phyloP scores from a whole-genome alignment of 176 grass and related monocot genomes.

The Musa acuminata region DNA sequence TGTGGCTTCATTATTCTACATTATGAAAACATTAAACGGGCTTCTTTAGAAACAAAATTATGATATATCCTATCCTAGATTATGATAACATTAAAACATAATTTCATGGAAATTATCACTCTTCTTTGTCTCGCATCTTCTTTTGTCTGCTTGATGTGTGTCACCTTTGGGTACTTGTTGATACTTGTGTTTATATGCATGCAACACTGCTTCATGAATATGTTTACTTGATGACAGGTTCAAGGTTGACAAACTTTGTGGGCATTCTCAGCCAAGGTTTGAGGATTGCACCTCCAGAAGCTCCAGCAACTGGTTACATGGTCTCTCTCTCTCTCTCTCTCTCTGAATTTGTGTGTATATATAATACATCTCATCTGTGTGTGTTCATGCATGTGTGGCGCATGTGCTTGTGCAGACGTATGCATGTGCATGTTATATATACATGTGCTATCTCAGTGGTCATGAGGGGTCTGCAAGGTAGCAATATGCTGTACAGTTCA shows the following conservation, averaged over 20 bases:
- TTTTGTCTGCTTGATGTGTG: neutral
- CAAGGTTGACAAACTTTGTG: constrained; percentile 90
- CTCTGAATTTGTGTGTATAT: neutral
- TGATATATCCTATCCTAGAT: neutral
- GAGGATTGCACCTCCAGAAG: constrained; percentile 92
- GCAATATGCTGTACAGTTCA: too few relatives aligned
- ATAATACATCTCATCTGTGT: too few relatives aligned
- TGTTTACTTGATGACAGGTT: constrained; percentile 43
- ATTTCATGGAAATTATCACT: neutral
- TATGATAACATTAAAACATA: neutral
- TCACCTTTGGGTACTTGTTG: neutral
- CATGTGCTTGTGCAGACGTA: neutral
- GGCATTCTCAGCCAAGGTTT: constrained; percentile 96
- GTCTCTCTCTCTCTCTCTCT: constrained; percentile 31
- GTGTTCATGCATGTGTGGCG: neutral
- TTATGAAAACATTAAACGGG: too few relatives aligned
- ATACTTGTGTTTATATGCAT: neutral
- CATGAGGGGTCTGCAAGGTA: too few relatives aligned
- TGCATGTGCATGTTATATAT: neutral
- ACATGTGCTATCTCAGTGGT: neutral
- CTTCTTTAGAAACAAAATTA: neutral
- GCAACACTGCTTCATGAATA: neutral
- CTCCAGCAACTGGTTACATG: constrained; percentile 90
- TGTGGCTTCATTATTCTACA: too few relatives aligned
- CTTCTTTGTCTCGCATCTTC: neutral